Base-by-base conservation (phyloP, 1,284 basidiomycete species). In the Cutaneotrichosporon arboriforme region DNA sequence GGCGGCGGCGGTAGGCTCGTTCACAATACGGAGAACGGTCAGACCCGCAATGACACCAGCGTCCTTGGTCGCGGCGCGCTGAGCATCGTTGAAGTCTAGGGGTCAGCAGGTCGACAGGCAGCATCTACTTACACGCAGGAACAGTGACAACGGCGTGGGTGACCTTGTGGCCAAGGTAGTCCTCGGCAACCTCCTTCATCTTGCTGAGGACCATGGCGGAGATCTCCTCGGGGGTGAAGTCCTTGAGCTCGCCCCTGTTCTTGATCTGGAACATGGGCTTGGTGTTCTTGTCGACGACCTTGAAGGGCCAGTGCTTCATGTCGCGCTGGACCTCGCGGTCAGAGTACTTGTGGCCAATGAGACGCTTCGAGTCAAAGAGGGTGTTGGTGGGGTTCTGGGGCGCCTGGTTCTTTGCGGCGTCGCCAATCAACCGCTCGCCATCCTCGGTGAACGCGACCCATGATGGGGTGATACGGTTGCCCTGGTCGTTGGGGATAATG, bases 81-180 rank as follows among this genome's bases (percentile, higher is more conserved):
- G 94, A 31, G 94, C 91, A 75, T 98, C 96, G 76, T 98, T 98
- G 84, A 97, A 97, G 82, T 97, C 97, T 98, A 83, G 94, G 17
- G 96, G 82, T 97, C 96, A 51, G 92, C 90, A 18, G 17, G 39
- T 20, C 20, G 9, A 33, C 38, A 20, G 36, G 22, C 37, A 4
- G 8, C 8, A 43, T 8, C 53, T 36, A 63, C 65, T 44, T 18
- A 52, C 54, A 60, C 23, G 59, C 59, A 43, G 70, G 70, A 54
- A 72, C 69, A 50, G 89, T 92, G 72, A 96, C 85, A 66, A 96
- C 91, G 59, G 94, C 94, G 72, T 93, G 88, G 72, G 77, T 84
- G 73, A 94, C 81, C 60, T 80, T 83, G 51, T 77, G 78, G 60
- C 93, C 94, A 65, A 98, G 85, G 80, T 97, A 97, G 22, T 93